A percentile compares a stretch with the other conserved stretches of the same genome.
Conservation (phyloP, 139 green algal genomes). For the Chlorella sp. region DNA sequence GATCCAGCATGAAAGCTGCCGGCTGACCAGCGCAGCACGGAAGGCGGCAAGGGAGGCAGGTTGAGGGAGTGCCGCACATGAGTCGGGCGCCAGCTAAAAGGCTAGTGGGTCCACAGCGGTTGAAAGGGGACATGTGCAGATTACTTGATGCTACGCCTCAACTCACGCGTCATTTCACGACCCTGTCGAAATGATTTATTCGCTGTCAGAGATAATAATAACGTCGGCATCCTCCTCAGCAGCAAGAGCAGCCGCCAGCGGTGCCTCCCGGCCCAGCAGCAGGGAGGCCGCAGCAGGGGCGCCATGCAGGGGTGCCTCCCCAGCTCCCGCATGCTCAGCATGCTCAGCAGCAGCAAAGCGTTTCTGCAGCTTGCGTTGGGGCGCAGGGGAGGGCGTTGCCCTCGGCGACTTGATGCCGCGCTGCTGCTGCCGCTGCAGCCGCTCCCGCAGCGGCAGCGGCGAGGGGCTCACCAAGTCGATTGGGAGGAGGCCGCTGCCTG, state of each 20-base stretch:
- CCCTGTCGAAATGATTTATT: not conserved
- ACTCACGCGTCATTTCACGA: no score
- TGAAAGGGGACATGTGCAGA: no score
- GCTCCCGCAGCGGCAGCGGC: slow-evolving; percentile 21
- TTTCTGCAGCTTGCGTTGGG: not conserved
- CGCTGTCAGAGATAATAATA: slow-evolving; percentile 44
- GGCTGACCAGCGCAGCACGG: no score
- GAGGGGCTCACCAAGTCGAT: slow-evolving; percentile 29
- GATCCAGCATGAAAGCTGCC: no score
- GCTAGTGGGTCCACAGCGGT: no score
- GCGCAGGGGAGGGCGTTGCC: slow-evolving; percentile 19
- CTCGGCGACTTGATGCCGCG: not conserved
- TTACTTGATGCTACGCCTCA: no score
- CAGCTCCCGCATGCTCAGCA: not conserved
- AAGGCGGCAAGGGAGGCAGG: no score
- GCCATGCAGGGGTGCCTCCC: not conserved
- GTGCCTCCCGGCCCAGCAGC: not conserved
- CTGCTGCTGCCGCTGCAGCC: slow-evolving; percentile 9
- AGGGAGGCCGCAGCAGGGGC: not conserved
- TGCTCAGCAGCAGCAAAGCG: not conserved
- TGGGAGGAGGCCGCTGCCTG: not conserved
- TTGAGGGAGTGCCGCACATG: no score
- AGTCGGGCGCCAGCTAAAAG: no score
- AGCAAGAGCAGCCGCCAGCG: not conserved
- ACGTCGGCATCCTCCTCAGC: not conserved